Percentiles rank a stretch among this genome's conserved stretches.
These are phyloP conservation scores for Fraxinus dipetala DNA, from an alignment of 305 asterid genomes.

Conservation along the genomic window DNA sequence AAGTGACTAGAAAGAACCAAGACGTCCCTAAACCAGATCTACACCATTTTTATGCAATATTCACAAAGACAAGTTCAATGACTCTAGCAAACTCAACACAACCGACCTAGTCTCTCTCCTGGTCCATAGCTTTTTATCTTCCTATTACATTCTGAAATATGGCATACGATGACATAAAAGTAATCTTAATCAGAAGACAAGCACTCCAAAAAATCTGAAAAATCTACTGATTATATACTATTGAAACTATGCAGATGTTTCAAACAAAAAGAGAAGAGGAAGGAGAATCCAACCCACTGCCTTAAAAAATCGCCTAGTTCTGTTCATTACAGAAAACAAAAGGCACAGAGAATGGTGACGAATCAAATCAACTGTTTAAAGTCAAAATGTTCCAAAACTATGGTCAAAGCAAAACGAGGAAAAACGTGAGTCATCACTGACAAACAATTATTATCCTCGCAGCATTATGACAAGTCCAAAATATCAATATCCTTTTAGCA, in stretches of 20 bases:
- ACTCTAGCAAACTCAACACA: neutral
- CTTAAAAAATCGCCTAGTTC: neutral
- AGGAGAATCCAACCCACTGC: neutral
- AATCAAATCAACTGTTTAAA: neutral
- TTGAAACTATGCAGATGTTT: neutral
- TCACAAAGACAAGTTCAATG: neutral
- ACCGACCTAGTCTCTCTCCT: neutral
- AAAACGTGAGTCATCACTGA: neutral
- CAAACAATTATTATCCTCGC: neutral
- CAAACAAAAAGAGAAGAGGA: neutral
- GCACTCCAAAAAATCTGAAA: neutral
- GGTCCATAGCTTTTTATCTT: neutral
- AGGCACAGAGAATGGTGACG: neutral
- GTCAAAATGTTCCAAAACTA: neutral
- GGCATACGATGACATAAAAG: neutral
- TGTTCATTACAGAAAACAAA: neutral
- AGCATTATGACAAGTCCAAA: neutral
- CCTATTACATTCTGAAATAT: neutral
- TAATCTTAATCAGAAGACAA: neutral
- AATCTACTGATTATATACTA: neutral
- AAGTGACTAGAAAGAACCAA: neutral
- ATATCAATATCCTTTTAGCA: neutral
- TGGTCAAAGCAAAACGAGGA: neutral
- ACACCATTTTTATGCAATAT: neutral
- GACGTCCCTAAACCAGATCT: constrained; percentile 2